These are phyloP conservation scores for Musa balbisiana DNA, from an alignment of 202 grass and related monocot species.

Conservation along the genomic window DNA sequence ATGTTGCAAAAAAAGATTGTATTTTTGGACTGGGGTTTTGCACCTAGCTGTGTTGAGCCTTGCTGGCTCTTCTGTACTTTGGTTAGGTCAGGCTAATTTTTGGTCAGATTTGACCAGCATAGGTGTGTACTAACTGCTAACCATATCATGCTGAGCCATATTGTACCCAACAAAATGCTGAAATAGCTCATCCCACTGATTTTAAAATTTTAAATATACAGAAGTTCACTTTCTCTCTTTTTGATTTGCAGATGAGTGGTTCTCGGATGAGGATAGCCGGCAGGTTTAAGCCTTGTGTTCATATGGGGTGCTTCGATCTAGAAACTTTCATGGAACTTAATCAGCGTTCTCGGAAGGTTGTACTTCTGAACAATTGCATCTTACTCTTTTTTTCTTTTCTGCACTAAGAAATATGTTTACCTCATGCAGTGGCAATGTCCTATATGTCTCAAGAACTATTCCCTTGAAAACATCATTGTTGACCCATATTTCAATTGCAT, in stretches of 20 bases:
- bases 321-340: slow-evolving; percentile 87
- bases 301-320: slow-evolving; percentile 95
- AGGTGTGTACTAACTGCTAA: too few species aligned
- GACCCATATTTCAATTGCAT: slow-evolving; percentile 24
- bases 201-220: not conserved
- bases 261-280: slow-evolving; percentile 73
- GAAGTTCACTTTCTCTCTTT: slow-evolving; percentile 5
- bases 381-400: slow-evolving; percentile 3
- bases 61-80: too few species aligned
- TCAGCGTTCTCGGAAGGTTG: slow-evolving; percentile 74
- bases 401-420: slow-evolving; percentile 8
- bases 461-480: slow-evolving; percentile 21
- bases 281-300: slow-evolving; percentile 66
- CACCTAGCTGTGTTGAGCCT: too few species aligned
- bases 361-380: slow-evolving; percentile 11
- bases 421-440: slow-evolving; percentile 76
- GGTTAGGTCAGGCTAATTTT: too few species aligned
- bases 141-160: too few species aligned
- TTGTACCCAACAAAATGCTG: too few species aligned
- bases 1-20: too few species aligned
- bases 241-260: slow-evolving; percentile 62
- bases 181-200: too few species aligned
- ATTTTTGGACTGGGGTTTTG: too few species aligned
- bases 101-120: too few species aligned
- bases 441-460: slow-evolving; percentile 20